Conservation (phyloP, 1,284 basidiomycete species). For the Ganoderma boninense region DNA sequence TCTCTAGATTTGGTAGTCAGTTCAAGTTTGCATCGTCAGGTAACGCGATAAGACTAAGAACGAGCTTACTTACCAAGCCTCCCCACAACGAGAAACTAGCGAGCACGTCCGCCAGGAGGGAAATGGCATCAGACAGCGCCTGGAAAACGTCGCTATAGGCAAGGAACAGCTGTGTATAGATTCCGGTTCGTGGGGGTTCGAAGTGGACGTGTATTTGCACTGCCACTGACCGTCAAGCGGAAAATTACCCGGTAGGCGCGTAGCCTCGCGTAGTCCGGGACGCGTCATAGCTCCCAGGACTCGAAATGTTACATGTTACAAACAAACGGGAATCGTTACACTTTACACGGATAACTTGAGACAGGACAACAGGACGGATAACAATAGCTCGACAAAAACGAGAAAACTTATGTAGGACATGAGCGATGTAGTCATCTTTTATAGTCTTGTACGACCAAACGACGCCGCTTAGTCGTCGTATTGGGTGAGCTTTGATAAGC, state of each 20-base stretch:
- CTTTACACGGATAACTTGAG: neutral
- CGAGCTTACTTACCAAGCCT: neutral
- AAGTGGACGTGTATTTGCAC: neutral
- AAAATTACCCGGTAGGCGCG: too few relatives aligned
- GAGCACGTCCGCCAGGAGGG: neutral
- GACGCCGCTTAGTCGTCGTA: conserved; percentile 43
- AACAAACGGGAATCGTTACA: neutral
- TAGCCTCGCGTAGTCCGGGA: too few relatives aligned
- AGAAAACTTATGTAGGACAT: conserved; percentile 2
- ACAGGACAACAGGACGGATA: neutral
- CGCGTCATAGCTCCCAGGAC: too few relatives aligned
- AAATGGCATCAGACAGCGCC: neutral
- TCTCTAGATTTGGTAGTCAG: too few relatives aligned
- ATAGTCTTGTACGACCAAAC: neutral
- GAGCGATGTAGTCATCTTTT: neutral
- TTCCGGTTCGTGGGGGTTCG: neutral
- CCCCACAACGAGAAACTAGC: neutral
- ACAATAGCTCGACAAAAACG: neutral
- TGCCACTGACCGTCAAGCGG: neutral
- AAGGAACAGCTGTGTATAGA: neutral
- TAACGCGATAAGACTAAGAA: neutral
- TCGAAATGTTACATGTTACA: neutral
- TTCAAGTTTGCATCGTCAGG: too few relatives aligned
- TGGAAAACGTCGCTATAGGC: neutral
- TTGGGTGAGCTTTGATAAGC: conserved; percentile 48